Base-by-base conservation (phyloP, 2,329 filamentous ascomycete genomes). In the Uncinocarpus reesii region DNA sequence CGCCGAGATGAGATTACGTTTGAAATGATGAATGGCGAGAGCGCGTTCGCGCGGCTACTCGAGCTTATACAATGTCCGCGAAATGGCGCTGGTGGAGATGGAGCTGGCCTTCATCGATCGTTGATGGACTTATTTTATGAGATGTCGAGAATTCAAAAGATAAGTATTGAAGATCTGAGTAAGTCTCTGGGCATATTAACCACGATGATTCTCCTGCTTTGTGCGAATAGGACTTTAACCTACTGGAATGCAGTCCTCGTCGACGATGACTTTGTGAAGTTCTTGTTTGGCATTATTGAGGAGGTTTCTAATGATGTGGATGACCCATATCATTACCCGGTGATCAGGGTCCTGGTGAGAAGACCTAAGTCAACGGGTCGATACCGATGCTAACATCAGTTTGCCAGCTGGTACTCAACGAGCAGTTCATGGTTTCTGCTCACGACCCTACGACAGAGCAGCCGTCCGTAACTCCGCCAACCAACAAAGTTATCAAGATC, bases 271-370 rank as follows among this genome's bases (percentile, higher is more conserved):
- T 95, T 98, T 64, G 76, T 96, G 51, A 75, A 79, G 29, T 84
- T 86, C 60, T 78, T 98, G 7, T 88, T 96, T 60, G 77, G 83
- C 55, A 81, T 95, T 49, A 90, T 95, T 60, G 90, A 96, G 67
- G 78, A 85, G 53, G 74, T 90, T 4, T 92, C 87, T 5, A 81
- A 90, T 62, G 90, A 96, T 65, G 81, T 79, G 18, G 79, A 87
- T 56, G 92, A 96, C 64, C 90, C 90, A 1, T 98, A 95, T 64
- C 90, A 96, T 64, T 96, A 95, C 63, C 84, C 87, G 4, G 83
- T 95, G 38, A 95, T 98, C 60, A 80, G 89, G 55, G 89, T 96
- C 42, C 66, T 98, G 68, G 88, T 94, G 68, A 64, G 81, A 71
- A 6, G 5, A 15, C 1, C 8, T 23, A 28, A 35, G 1, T 18